Evolutionary conservation across 495 filamentous ascomycete species (phyloP), one percentile per base, ranked within the genome.

Genomic region (Xylaria castorea): DNA sequence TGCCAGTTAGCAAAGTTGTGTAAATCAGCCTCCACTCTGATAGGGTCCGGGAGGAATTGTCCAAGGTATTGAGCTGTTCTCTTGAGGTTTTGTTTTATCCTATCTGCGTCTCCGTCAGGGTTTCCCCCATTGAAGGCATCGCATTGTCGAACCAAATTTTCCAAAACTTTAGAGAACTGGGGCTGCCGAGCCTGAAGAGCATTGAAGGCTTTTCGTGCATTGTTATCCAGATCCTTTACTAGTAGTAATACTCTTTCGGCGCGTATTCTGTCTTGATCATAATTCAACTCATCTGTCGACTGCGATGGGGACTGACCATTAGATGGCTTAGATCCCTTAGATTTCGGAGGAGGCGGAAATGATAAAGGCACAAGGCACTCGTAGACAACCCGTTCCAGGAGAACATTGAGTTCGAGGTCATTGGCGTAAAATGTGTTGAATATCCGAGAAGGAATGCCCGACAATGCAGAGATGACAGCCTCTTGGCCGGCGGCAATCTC

Each of bases 1-100:
- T 98, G 94, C 71, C 89, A 85, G 79, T 97, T 97, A 62, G 94
- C 96, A 75, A 97, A 98, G 75, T 92, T 97, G 84, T 92, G 90
- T 2, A 99, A 80, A 78, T 98, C 93, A 4, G 88, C 87, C 18
- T 85, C 87, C 22, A 89, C 89, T 66, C 90, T 88, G 34, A 86
- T 75, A 16, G 89, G 75, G 74, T 98, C 95, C 2, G 95, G 93
- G 25, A 96, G 86, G 20, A 90, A 88, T 76, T 92, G 92, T 3
- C 88, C 85, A 44, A 97, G 79, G 58, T 89, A 92, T n/a, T 90
- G 82, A 63, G 93, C 88, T 8, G 92, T 84, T 57, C 83, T 86
- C 50, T 87, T 88, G 40, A 98, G 87, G 68, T 92, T 89, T 38
- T 83, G 81, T 71, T 92, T 93, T 68, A 89, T 90, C 73, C 88